Evolutionary conservation across 106 monocot genomes (phyloP), one percentile per base, ranked within the genome.

Genomic region (Iris macrosiphon): DNA sequence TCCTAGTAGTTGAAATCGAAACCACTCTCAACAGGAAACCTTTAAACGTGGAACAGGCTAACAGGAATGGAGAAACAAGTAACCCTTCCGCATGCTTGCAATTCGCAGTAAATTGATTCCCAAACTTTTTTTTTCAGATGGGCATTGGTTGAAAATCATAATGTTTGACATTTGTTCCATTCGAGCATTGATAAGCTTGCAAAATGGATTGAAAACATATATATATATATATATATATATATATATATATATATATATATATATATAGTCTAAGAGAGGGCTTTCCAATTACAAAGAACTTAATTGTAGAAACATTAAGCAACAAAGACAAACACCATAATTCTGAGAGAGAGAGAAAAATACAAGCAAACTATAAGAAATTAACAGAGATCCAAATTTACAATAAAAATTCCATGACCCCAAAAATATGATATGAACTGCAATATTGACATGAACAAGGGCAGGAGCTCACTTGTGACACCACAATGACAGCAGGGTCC

Each of bases 401-500:
- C n/a, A n/a, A n/a, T n/a, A 24, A 14, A 56, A 64, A 19, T 26
- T 40, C 5, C 16, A 33, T 17, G 33, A 32, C 13, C 32, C 12
- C 4, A 50, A 39, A 57, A 39, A 48, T 38, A 32, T 12, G 21
- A 52, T 44, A 44, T 57, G 63, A 53, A 51, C 25, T 42, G 32
- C 50, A 28, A 23, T 46, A 20, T 21, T 7, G 47, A 40, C 9
- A 39, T 44, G 61, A 66, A 35, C 35, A 67, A 69, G 62, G 72
- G 71, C 44, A 79, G 55, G 62, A 72, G 83, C 96, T 98, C 86
- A 98, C 96, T 91, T 81, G 96, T 98, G 62, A 91, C 83, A 72
- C 96, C 90, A 77, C 96, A 98, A 74, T 98, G 96, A 58, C 70
- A 61, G 83, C 96, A 98, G 74, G 96, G 96, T 55, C 96, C 96